phyloP scores from a whole-genome alignment of 2,329 filamentous ascomycete genomes.

The Xylariaceae sp. region DNA sequence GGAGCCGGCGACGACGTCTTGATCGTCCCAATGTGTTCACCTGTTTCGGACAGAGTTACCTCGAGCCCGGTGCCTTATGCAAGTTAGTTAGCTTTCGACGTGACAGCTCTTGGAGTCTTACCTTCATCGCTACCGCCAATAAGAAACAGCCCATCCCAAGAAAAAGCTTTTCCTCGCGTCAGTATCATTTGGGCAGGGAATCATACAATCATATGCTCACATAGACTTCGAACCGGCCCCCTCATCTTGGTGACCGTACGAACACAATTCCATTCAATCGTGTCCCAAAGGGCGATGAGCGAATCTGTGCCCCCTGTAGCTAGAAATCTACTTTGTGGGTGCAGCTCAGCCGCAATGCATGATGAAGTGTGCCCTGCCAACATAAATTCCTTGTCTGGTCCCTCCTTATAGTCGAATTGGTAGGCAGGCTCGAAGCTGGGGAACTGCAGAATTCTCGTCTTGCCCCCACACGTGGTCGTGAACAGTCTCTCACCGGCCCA shows the following conservation, averaged over 20 bases:
- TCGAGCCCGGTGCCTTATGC: constrained; percentile 58
- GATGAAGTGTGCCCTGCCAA: constrained; percentile 72
- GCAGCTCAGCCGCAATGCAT: constrained; percentile 66
- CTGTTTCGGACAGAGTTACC: constrained; percentile 70
- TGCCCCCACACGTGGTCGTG: constrained; percentile 68
- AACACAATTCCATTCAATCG: constrained; percentile 72
- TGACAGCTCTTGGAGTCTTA: constrained; percentile 28
- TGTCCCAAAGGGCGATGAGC: constrained; percentile 75
- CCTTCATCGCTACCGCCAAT: constrained; percentile 73
- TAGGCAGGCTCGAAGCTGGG: constrained; percentile 59
- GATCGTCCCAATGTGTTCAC: constrained; percentile 68
- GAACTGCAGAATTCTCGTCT: constrained; percentile 67
- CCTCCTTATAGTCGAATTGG: constrained; percentile 45
- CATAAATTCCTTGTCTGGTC: constrained; percentile 50
- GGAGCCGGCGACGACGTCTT: constrained; percentile 65
- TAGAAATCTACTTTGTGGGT: constrained; percentile 68
- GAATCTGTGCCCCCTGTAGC: constrained; percentile 75
- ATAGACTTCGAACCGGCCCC: constrained; percentile 67
- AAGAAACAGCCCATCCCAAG: constrained; percentile 73
- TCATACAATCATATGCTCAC: constrained; percentile 37
- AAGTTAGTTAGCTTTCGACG: constrained; percentile 4
- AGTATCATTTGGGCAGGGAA: constrained; percentile 14
- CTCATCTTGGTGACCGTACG: constrained; percentile 67
- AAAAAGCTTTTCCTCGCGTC: constrained; percentile 56
- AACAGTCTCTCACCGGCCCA: constrained; percentile 71